Conservation (phyloP, 2,329 filamentous ascomycete species). For the Leptodontidium sp. region DNA sequence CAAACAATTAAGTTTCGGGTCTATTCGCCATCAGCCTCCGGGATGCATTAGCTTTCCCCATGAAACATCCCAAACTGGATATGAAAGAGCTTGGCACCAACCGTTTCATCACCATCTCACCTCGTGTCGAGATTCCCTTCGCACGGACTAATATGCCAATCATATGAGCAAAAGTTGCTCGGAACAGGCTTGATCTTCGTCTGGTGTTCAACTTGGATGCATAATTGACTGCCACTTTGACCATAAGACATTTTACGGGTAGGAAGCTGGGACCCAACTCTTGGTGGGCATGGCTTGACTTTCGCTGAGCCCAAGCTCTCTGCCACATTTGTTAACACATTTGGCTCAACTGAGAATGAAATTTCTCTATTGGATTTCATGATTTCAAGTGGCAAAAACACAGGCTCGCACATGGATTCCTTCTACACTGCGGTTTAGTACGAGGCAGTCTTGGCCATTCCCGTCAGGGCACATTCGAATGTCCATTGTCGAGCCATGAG, state of each 20-base stretch:
- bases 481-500: slow-evolving; percentile 17
- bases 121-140: slow-evolving; percentile 1
- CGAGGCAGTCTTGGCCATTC: neutral
- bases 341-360: neutral
- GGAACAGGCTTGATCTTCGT: neutral
- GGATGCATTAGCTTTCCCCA: neutral
- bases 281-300: no score
- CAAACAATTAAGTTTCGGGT: slow-evolving; percentile 15
- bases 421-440: neutral
- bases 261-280: neutral
- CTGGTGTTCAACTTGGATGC: neutral
- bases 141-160: slow-evolving; percentile 9
- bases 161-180: neutral
- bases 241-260: neutral
- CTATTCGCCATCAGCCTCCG: neutral
- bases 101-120: slow-evolving; percentile 7
- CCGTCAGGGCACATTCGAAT: neutral
- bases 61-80: slow-evolving; percentile 9
- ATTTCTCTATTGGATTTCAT: neutral
- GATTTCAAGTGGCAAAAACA: neutral
- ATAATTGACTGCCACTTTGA: neutral
- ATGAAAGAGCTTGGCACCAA: neutral
- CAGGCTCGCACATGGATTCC: neutral
- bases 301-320: slow-evolving; percentile 1
- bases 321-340: neutral